Evolutionary conservation across 257 asterid genomes (phyloP).

Genomic region (Plantago elongata): DNA sequence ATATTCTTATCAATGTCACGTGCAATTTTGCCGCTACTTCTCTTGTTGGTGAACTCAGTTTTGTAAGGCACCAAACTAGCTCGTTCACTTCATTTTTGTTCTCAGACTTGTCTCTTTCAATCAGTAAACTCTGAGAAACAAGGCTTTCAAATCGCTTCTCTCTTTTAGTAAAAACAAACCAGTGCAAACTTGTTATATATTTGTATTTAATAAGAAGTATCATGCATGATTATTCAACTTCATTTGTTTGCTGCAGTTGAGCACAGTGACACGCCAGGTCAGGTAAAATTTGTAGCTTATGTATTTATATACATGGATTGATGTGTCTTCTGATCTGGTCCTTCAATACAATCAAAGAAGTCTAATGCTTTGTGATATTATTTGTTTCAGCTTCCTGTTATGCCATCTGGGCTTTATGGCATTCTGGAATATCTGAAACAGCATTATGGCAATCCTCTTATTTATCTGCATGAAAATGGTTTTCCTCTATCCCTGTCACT

Average conservation of each 20-base stretch:
- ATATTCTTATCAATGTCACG: too few relatives aligned
- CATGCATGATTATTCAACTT: neutral
- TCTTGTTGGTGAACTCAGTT: too few relatives aligned
- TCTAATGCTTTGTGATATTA: neutral
- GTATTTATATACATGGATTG: neutral
- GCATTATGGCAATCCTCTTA: constrained; percentile 38
- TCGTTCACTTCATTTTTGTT: too few relatives aligned
- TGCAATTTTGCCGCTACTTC: too few relatives aligned
- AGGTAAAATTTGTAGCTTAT: constrained; percentile 7
- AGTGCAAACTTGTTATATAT: neutral
- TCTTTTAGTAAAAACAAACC: too few relatives aligned
- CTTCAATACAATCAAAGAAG: too few relatives aligned
- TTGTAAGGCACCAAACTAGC: too few relatives aligned
- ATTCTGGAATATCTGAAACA: constrained; percentile 36
- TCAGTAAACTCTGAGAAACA: too few relatives aligned
- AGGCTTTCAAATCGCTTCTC: too few relatives aligned
- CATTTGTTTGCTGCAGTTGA: neutral
- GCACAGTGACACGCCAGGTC: neutral
- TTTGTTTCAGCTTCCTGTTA: constrained; percentile 14
- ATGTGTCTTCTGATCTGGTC: too few relatives aligned
- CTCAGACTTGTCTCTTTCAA: too few relatives aligned
- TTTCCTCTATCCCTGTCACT: constrained; percentile 14
- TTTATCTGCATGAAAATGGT: constrained; percentile 51
- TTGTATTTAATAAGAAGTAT: neutral
- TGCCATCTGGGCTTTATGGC: constrained; percentile 24